A percentile compares a stretch with the other conserved stretches of the same genome.
phyloP scores from a whole-genome alignment of 2,329 filamentous ascomycete genomes.

The Apiospora saccharicola region DNA sequence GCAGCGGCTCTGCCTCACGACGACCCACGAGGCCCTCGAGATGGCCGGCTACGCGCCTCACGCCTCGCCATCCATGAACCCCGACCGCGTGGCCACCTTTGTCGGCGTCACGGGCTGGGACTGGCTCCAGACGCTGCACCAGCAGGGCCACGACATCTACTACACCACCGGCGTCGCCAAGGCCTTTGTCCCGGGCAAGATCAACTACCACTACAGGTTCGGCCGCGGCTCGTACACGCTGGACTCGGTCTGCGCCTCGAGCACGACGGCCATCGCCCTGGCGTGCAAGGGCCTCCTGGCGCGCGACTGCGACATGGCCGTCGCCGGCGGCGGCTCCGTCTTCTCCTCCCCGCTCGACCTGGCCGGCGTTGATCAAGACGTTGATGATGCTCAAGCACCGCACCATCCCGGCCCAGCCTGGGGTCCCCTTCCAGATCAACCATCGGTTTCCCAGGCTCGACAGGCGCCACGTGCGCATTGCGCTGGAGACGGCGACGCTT shows the following conservation, averaged over 20 bases:
- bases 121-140: background rate
- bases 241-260: slow-evolving; percentile 81
- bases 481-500: slow-evolving; percentile 46
- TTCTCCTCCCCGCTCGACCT: slow-evolving; percentile 72
- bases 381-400: slow-evolving; percentile 37
- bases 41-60: background rate
- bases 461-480: slow-evolving; percentile 49
- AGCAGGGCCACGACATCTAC: background rate
- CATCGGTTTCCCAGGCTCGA: slow-evolving; percentile 48
- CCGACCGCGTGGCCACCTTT: background rate
- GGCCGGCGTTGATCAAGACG: slow-evolving; percentile 42
- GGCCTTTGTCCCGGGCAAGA: background rate
- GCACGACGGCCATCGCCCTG: slow-evolving; percentile 75
- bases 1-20: background rate
- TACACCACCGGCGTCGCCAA: background rate
- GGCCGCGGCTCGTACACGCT: slow-evolving; percentile 75
- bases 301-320: slow-evolving; percentile 70
- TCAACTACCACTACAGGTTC: slow-evolving; percentile 41
- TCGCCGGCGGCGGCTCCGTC: slow-evolving; percentile 71
- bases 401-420: slow-evolving; percentile 54
- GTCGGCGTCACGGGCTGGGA: background rate
- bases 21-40: background rate
- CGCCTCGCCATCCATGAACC: background rate
- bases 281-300: slow-evolving; percentile 61
- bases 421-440: slow-evolving; percentile 57